phyloP scores from a whole-genome alignment of 768 basidiomycete genomes.

The Pisolithus orientalis region DNA sequence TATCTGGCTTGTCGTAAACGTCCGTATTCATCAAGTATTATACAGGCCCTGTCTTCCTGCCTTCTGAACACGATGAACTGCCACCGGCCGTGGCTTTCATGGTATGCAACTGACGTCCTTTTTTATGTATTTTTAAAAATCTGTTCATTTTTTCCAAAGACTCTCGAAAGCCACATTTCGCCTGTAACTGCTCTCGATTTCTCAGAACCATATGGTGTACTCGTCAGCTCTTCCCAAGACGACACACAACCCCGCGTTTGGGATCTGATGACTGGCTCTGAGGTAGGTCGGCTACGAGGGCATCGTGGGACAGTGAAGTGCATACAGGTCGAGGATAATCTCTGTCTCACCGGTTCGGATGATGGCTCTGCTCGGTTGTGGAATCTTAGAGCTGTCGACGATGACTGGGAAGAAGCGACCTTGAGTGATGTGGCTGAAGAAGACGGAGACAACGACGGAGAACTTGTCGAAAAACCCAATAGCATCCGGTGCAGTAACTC shows the following conservation, averaged over 20 bases:
- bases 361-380: slow-evolving; percentile 84
- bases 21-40: slow-evolving; percentile 3
- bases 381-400: slow-evolving; percentile 84
- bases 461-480: slow-evolving; percentile 33
- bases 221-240: slow-evolving; percentile 82
- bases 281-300: slow-evolving; percentile 80
- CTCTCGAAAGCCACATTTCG: slow-evolving; percentile 71
- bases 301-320: slow-evolving; percentile 80
- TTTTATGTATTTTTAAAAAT: not conserved
- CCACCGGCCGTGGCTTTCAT: slow-evolving; percentile 96
- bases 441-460: slow-evolving; percentile 38
- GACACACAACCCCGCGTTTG: slow-evolving; percentile 87
- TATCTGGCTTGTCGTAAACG: not conserved
- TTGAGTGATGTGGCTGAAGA: slow-evolving; percentile 64
- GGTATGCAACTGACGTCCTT: slow-evolving; percentile 39
- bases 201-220: slow-evolving; percentile 91
- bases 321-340: slow-evolving; percentile 85
- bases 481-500: slow-evolving; percentile 35
- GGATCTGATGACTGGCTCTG: slow-evolving; percentile 88
- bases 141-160: slow-evolving; percentile 41
- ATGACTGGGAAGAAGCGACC: slow-evolving; percentile 51
- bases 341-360: slow-evolving; percentile 86
- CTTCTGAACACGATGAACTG: slow-evolving; percentile 94
- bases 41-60: slow-evolving; percentile 87
- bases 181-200: slow-evolving; percentile 90